phyloP scores from a whole-genome alignment of 768 basidiomycete genomes.

The Lactarius tabidus region DNA sequence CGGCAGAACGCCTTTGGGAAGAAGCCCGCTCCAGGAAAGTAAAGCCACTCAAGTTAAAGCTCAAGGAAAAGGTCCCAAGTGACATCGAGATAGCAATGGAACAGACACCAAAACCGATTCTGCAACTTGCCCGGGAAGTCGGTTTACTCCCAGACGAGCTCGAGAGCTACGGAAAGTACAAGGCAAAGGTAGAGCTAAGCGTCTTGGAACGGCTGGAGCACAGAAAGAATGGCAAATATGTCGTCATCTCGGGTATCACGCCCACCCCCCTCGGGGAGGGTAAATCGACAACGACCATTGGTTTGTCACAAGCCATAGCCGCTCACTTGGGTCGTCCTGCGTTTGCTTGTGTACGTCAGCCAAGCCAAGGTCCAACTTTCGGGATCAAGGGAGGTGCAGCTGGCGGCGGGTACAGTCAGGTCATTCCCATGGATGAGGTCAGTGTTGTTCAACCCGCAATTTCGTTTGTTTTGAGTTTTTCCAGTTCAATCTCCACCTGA shows the following conservation, averaged over 20 bases:
- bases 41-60: slow-evolving; percentile 72
- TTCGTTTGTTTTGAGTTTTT: slow-evolving; percentile 16
- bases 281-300: slow-evolving; percentile 97
- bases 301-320: slow-evolving; percentile 92
- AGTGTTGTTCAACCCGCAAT: slow-evolving; percentile 5
- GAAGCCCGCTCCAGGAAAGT: slow-evolving; percentile 60
- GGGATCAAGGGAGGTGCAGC: slow-evolving; percentile 99
- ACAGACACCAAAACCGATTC: slow-evolving; percentile 87
- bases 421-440: slow-evolving; percentile 99
- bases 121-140: slow-evolving; percentile 80
- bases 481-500: slow-evolving; percentile 92
- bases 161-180: slow-evolving; percentile 93
- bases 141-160: slow-evolving; percentile 83
- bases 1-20: slow-evolving; percentile 80
- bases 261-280: slow-evolving; percentile 97
- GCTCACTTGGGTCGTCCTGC: slow-evolving; percentile 90
- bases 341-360: slow-evolving; percentile 96
- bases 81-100: slow-evolving; percentile 97
- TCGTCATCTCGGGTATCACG: slow-evolving; percentile 93
- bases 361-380: slow-evolving; percentile 97
- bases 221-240: slow-evolving; percentile 92
- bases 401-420: slow-evolving; percentile 96
- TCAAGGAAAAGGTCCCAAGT: slow-evolving; percentile 85
- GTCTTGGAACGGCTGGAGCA: slow-evolving; percentile 80
- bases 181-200: slow-evolving; percentile 93